Evolutionary conservation across 345 rosid genomes (phyloP), one percentile per base, ranked within the genome.

Genomic region (Ceriops tagal): DNA sequence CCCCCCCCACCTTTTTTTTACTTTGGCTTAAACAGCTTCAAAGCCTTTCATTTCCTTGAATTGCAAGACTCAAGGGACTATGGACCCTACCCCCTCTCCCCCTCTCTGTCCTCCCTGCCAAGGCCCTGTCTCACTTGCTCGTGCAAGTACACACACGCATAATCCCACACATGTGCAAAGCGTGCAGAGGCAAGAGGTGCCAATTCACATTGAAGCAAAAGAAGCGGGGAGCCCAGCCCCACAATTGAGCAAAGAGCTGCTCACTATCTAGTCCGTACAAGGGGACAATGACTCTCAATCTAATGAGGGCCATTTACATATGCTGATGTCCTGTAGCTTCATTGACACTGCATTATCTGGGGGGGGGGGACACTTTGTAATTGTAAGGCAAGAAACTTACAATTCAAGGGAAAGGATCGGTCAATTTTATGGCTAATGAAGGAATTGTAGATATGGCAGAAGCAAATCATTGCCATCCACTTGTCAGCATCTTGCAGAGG

Each of bases 191-290:
- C 46, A 22, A 31, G 65, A 13, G 53, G 31, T 57, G 64, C 9
- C 16, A 46, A 5, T 53, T 37, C 51, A 62, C 35, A 32, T 59
- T 56, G 16, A 31, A 30, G 53, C 58, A 49, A 58, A 35, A 9
- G 22, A 61, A 57, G 13, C 30, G 30, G 46, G 49, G 43, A 46
- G 31, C 28, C 26, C 26, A 67, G n/a, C 69, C 70, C 69, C 61
- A 53, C 57, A 60, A 28, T 30, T 56, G 49, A 71, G 60, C 34
- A 43, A 55, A 60, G 71, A 66, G 72, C 28, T 56, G 69, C 59
- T 71, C 66, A 58, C 58, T 77, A 75, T 73, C 63, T 51, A 3
- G 56, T 58, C 81, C 82, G 86, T 82, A 80, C 88, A 68, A 15
- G 7, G 67, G 59, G 84, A 80, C 61, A 70, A 66, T 55, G 86